A percentile compares a stretch with the other conserved stretches of the same genome.
Conservation (phyloP, 306 rosid species). For the Gastrolobium bilobum region DNA sequence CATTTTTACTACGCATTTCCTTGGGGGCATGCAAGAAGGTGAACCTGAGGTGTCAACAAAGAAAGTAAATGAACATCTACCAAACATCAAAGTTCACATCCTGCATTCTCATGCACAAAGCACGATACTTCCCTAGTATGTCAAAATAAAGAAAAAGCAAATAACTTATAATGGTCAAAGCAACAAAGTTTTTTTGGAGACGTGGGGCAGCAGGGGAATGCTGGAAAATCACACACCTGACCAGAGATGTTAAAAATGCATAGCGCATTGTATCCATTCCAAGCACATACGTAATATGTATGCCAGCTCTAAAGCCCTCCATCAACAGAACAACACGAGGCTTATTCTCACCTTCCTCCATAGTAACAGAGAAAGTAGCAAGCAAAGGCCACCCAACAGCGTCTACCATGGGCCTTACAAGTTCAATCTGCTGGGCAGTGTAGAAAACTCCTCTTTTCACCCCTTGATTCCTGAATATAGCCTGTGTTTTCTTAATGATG, state of each 20-base stretch:
- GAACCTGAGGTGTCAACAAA: slow-evolving; percentile 73
- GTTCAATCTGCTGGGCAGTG: slow-evolving; percentile 93
- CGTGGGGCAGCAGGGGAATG: not conserved
- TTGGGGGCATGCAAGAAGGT: slow-evolving; percentile 99
- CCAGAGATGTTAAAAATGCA: slow-evolving; percentile 97
- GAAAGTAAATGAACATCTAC: slow-evolving; percentile 45
- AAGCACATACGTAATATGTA: slow-evolving; percentile 86
- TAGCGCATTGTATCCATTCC: slow-evolving; percentile 99
- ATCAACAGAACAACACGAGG: slow-evolving; percentile 89
- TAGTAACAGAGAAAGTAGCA: slow-evolving; percentile 97
- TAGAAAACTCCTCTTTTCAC: slow-evolving; percentile 91
- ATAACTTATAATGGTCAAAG: slow-evolving; percentile 11
- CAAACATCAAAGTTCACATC: slow-evolving; percentile 41
- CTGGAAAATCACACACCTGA: slow-evolving; percentile 66
- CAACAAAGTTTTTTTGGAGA: not conserved
- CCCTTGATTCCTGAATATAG: slow-evolving; percentile 85
- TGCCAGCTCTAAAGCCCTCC: slow-evolving; percentile 99
- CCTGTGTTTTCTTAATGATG: slow-evolving; percentile 92
- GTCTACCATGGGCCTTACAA: slow-evolving; percentile 99
- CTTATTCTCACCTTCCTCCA: slow-evolving; percentile 99
- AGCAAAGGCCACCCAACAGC: slow-evolving; percentile 99
- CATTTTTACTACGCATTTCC: slow-evolving; percentile 99
- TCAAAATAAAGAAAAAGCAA: slow-evolving; percentile 22
- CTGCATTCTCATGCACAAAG: slow-evolving; percentile 38
- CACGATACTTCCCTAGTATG: slow-evolving; percentile 39